A percentile compares a stretch with the other conserved stretches of the same genome.
These are phyloP conservation scores for Diplodia seriata DNA, from an alignment of 2,329 filamentous ascomycete species.

Conservation along the genomic window DNA sequence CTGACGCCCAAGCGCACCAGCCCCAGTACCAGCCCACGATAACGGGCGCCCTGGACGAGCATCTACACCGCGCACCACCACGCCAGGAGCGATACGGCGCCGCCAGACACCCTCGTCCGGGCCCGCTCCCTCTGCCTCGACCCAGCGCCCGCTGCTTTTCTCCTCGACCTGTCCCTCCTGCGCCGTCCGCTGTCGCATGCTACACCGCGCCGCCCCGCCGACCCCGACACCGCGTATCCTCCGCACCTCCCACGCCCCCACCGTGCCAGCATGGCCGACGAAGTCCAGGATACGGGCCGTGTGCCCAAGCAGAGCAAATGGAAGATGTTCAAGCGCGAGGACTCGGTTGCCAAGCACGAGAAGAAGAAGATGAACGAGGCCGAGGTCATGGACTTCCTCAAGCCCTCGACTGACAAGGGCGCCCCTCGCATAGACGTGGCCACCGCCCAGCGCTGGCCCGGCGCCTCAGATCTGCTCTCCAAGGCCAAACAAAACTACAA, in stretches of 20 bases:
- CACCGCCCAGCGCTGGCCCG: conserved; percentile 60
- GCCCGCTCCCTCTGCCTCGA: conserved; percentile 17
- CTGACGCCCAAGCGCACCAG: conserved; percentile 28
- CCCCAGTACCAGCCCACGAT: conserved; percentile 25
- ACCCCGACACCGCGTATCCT: conserved; percentile 23
- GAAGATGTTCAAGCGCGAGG: conserved; percentile 58
- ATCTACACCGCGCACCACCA: conserved; percentile 26
- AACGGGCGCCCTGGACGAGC: conserved; percentile 31
- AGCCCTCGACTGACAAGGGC: conserved; percentile 57
- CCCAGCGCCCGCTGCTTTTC: background rate
- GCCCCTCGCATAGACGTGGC: conserved; percentile 57
- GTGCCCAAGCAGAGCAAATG: conserved; percentile 55
- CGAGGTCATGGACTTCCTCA: conserved; percentile 65
- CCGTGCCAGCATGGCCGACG: conserved; percentile 43
- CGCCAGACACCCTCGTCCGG: conserved; percentile 19
- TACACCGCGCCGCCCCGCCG: conserved; percentile 25
- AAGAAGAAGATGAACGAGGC: conserved; percentile 48
- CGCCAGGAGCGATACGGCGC: conserved; percentile 30
- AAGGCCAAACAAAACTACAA: conserved; percentile 38
- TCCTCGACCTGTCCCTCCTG: background rate
- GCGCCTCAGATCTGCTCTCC: conserved; percentile 52
- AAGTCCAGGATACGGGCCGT: conserved; percentile 38
- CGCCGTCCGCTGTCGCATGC: conserved; percentile 19
- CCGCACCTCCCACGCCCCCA: conserved; percentile 27
- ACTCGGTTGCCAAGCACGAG: conserved; percentile 42